These are phyloP conservation scores for Kazachstania bromeliacearum DNA, from an alignment of 805 yeast species.

Conservation along the genomic window DNA sequence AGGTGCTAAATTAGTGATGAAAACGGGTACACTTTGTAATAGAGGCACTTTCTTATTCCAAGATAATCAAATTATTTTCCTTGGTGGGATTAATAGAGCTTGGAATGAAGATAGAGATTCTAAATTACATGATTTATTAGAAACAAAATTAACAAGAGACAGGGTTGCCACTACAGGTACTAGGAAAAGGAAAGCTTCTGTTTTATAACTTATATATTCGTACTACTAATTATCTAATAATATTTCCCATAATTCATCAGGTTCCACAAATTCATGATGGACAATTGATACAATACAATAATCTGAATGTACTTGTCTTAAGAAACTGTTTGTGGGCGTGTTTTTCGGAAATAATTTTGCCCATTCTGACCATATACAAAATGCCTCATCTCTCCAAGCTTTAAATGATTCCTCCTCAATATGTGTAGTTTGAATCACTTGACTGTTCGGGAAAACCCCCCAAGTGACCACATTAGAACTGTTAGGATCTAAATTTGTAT, in stretches of 20 bases:
- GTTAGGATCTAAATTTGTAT: conserved; percentile 47
- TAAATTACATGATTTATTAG: conserved; percentile 26
- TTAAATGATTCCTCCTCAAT: conserved; percentile 85
- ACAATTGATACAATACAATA: conserved; percentile 77
- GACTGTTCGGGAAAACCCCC: conserved; percentile 93
- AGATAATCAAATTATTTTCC: conserved; percentile 23
- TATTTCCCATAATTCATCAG: conserved; percentile 67
- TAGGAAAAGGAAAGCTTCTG: conserved; percentile 13
- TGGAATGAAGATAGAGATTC: conserved; percentile 32
- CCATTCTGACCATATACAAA: conserved; percentile 89
- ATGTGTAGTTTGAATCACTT: conserved; percentile 83
- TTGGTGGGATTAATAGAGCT: conserved; percentile 32
- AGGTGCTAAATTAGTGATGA: conserved; percentile 51
- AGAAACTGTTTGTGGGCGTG: conserved; percentile 47
- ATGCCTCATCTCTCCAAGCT: conserved; percentile 96
- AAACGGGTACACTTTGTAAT: conserved; percentile 37
- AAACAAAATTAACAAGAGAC: conserved; percentile 19
- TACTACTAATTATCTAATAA: conserved; percentile 25
- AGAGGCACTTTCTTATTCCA: conserved; percentile 37
- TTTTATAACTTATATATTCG: too few species aligned
- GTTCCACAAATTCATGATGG: conserved; percentile 72
- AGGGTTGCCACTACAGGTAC: conserved; percentile 1
- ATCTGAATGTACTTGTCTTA: conserved; percentile 49
- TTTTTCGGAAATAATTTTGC: conserved; percentile 56
- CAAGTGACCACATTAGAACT: conserved; percentile 84